phyloP scores from a whole-genome alignment of 78 protist genomes.

The Dictyostelium citrinum region DNA sequence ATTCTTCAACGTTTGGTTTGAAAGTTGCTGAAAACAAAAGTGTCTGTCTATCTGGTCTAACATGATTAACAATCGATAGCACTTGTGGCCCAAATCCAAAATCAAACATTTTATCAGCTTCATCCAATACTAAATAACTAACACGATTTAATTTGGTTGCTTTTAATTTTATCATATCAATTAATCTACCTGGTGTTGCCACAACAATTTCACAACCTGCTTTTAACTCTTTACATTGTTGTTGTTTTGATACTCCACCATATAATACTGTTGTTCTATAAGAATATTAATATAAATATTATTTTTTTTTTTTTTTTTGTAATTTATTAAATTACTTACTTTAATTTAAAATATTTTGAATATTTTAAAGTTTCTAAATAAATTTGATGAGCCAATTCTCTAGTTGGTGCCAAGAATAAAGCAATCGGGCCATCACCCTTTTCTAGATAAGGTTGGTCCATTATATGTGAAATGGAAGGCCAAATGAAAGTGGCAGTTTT shows the following conservation, averaged over 20 bases:
- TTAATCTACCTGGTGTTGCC: conserved; percentile 92
- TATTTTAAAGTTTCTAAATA: conserved; percentile 34
- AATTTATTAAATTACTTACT: neutral
- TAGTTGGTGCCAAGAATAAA: conserved; percentile 88
- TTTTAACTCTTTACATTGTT: conserved; percentile 81
- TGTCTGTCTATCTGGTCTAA: conserved; percentile 90
- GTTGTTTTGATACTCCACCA: conserved; percentile 86
- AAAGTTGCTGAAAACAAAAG: conserved; percentile 94
- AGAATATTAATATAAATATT: neutral
- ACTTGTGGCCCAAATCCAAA: conserved; percentile 93
- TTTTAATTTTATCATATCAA: conserved; percentile 92
- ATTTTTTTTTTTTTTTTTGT: neutral
- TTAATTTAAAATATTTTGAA: conserved; percentile 48
- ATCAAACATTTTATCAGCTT: conserved; percentile 95
- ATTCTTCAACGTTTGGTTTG: conserved; percentile 75
- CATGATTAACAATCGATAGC: conserved; percentile 56
- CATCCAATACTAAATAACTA: conserved; percentile 91
- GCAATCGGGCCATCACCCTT: conserved; percentile 90
- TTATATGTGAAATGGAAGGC: conserved; percentile 83
- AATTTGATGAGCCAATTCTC: conserved; percentile 90
- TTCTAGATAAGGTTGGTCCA: conserved; percentile 64
- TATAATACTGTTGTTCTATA: conserved; percentile 63
- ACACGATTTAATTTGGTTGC: conserved; percentile 91
- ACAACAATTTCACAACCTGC: conserved; percentile 80
- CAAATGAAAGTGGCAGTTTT: conserved; percentile 79